Evolutionary conservation across 2,329 filamentous ascomycete genomes (phyloP).

Genomic region (Erysiphe pulchra): DNA sequence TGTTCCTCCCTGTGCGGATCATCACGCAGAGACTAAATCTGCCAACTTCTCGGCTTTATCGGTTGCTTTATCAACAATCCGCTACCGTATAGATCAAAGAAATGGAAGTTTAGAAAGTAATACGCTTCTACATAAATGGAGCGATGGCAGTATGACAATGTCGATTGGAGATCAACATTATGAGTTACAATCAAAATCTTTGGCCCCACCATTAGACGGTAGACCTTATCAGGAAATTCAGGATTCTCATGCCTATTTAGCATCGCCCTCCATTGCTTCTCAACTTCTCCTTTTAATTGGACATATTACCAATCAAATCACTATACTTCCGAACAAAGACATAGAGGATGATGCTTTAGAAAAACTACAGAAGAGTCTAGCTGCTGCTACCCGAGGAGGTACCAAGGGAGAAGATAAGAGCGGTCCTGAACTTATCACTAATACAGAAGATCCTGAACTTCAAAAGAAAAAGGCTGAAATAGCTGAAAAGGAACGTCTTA

Average conservation of each 20-base stretch:
- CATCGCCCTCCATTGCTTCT: constrained; percentile 41
- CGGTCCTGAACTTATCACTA: constrained; percentile 39
- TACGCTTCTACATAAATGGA: constrained; percentile 50
- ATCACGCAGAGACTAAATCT: constrained; percentile 21
- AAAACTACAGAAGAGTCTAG: constrained; percentile 39
- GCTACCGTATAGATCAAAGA: constrained; percentile 40
- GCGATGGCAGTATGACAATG: constrained; percentile 51
- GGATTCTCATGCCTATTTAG: constrained; percentile 54
- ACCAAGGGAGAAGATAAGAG: constrained; percentile 26
- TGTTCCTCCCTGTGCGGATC: constrained; percentile 32
- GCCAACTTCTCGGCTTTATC: constrained; percentile 26
- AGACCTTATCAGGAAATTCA: constrained; percentile 38
- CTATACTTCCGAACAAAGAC: constrained; percentile 37
- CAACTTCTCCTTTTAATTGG: constrained; percentile 47
- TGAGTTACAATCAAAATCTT: constrained; percentile 42
- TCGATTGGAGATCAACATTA: constrained; percentile 54
- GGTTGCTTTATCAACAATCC: constrained; percentile 36
- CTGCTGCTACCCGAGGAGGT: constrained; percentile 30
- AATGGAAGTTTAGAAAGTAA: constrained; percentile 44
- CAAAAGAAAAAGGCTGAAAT: constrained; percentile 48
- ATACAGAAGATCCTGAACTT: constrained; percentile 49
- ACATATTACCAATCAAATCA: constrained; percentile 49
- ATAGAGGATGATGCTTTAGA: constrained; percentile 47
- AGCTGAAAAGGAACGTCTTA: constrained; percentile 47
- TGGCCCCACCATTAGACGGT: constrained; percentile 28